Evolutionary conservation across 164 flowering plant genomes (phyloP).

Genomic region (Liquidambar formosana): DNA sequence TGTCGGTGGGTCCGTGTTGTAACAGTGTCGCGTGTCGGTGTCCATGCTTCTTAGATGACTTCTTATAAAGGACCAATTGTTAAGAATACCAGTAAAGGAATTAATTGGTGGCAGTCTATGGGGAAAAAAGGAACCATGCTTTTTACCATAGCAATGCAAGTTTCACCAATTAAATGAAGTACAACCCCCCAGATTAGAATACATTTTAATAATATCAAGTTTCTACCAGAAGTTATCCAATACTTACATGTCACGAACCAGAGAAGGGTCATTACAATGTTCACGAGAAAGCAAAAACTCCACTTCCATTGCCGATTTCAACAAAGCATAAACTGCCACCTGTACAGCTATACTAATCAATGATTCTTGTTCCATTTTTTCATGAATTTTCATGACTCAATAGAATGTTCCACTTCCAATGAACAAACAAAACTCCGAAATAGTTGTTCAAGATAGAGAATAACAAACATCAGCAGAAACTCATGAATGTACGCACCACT

Average conservation of each 20-base stretch:
- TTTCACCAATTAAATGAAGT: background rate
- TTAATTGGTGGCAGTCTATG: no score
- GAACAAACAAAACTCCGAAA: background rate
- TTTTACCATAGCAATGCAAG: background rate
- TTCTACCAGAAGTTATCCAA: background rate
- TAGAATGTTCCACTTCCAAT: conserved; percentile 2
- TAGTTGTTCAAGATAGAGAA: conserved; percentile 2
- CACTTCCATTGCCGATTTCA: conserved; percentile 46
- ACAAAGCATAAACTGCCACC: conserved; percentile 64
- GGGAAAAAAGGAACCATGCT: background rate
- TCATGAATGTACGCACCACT: no score
- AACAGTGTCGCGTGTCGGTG: no score
- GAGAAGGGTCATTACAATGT: conserved; percentile 27
- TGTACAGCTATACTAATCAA: conserved; percentile 23
- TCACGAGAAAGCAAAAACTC: conserved; percentile 40
- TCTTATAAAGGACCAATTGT: no score
- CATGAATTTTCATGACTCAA: conserved; percentile 3
- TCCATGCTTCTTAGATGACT: no score
- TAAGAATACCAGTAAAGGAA: no score
- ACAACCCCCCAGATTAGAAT: background rate
- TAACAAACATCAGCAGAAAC: no score
- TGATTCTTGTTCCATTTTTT: conserved; percentile 3
- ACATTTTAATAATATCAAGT: background rate
- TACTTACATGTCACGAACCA: conserved; percentile 54
- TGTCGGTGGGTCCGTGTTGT: no score